phyloP scores from a whole-genome alignment of 1,139 yeast genomes.

The Protomyces lactucae-debilis region DNA sequence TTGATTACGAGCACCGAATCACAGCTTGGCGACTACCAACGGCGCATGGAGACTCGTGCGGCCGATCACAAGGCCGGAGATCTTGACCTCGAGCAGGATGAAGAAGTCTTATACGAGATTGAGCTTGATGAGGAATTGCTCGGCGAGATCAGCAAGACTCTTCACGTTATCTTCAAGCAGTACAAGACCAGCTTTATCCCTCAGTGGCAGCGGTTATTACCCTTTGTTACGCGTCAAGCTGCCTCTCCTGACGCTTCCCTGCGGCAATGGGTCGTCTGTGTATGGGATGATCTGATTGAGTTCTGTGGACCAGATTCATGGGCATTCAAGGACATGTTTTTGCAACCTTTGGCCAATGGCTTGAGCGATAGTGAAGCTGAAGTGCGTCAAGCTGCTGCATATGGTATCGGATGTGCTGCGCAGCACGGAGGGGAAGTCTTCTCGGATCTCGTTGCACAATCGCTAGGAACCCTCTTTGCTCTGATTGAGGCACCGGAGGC shows the following conservation, averaged over 20 bases:
- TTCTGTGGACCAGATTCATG: conserved; percentile 66
- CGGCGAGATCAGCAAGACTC: conserved; percentile 75
- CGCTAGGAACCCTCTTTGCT: conserved; percentile 68
- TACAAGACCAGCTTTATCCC: conserved; percentile 57
- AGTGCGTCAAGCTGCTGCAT: conserved; percentile 82
- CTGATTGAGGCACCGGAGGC: conserved; percentile 80
- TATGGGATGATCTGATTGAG: conserved; percentile 75
- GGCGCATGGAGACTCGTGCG: conserved; percentile 66
- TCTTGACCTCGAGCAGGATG: conserved; percentile 57
- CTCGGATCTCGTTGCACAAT: conserved; percentile 58
- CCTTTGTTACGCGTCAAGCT: conserved; percentile 38
- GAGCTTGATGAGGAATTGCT: conserved; percentile 67
- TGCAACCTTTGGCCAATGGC: conserved; percentile 59
- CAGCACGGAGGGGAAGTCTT: conserved; percentile 66
- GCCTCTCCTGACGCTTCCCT: conserved; percentile 63
- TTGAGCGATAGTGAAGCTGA: conserved; percentile 58
- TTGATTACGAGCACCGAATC: conserved; percentile 58
- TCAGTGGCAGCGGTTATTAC: conserved; percentile 51
- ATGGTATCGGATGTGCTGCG: conserved; percentile 80
- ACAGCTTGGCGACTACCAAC: conserved; percentile 63
- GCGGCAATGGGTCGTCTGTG: conserved; percentile 73
- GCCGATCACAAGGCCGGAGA: conserved; percentile 59
- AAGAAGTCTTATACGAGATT: conserved; percentile 63
- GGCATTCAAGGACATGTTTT: conserved; percentile 59
- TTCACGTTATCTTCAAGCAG: conserved; percentile 68